Conservation (phyloP, 2,329 filamentous ascomycete genomes). For the Diaporthe aspalathi region DNA sequence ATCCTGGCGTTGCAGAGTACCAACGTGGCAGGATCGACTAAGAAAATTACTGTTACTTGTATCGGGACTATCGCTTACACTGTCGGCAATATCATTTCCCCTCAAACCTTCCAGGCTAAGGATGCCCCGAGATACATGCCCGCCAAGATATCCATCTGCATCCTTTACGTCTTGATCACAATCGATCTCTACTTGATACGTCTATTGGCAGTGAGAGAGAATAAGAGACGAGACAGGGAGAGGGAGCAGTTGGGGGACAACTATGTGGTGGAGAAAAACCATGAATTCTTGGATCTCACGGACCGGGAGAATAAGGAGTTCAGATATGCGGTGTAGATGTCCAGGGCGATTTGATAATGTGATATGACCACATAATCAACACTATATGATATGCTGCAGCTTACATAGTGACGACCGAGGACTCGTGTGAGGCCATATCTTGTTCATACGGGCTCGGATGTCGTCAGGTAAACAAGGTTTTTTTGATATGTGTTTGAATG, state of each 20-base stretch:
- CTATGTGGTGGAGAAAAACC: slow-evolving; percentile 45
- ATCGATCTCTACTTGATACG: slow-evolving; percentile 48
- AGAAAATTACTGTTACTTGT: slow-evolving; percentile 51
- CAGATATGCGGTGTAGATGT: not conserved
- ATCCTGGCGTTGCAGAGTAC: slow-evolving; percentile 47
- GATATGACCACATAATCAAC: not conserved
- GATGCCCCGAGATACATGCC: slow-evolving; percentile 46
- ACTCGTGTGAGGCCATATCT: not conserved
- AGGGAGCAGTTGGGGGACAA: slow-evolving; percentile 41
- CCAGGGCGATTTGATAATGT: not conserved
- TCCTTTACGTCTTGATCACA: slow-evolving; percentile 41
- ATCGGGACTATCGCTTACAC: slow-evolving; percentile 51
- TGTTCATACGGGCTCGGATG: not conserved
- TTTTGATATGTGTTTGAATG: no score
- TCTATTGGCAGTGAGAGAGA: slow-evolving; percentile 43
- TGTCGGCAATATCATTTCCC: slow-evolving; percentile 55
- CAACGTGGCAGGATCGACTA: slow-evolving; percentile 51
- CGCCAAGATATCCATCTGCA: slow-evolving; percentile 33
- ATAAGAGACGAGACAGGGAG: slow-evolving; percentile 36
- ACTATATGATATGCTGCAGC: not conserved
- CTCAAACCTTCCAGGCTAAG: slow-evolving; percentile 53
- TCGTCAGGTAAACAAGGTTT: no score
- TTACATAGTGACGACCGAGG: not conserved
- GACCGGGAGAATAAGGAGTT: slow-evolving; percentile 14
- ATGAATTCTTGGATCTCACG: slow-evolving; percentile 45